Base-by-base conservation (phyloP, 2,329 filamentous ascomycete genomes). In the Rhynchosporium secalis region DNA sequence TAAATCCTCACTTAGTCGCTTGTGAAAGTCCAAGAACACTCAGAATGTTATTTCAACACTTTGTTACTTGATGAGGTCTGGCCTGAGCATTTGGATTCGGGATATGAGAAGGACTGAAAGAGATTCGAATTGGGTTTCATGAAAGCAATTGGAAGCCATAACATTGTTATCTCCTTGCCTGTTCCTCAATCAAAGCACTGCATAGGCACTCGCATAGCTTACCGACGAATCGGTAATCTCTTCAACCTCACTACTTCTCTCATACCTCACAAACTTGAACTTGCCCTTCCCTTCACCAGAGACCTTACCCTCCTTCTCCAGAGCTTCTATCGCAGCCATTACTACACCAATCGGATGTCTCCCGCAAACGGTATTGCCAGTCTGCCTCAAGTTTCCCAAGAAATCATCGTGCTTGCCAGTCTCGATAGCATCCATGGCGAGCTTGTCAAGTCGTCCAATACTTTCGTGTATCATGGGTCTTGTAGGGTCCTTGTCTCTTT, bases 131-230 rank as follows among this genome's bases (percentile, higher is more conserved):
- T 46, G 4, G 33, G 8, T 3, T 28, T 13, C n/a, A 13, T 9
- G 26, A 15, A 10, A 49, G 36, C 7, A 31, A 58, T 4, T 38
- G 15, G 41, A 48, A 36, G n/a, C 31, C 5, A 28, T 49, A 2
- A 15, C 9, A 43, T 58, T 45, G 31, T 20, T 51, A 31, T 51
- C 31, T 26, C 15, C 43, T 13, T 43, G 41, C n/a, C 41, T 60
- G 8, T 15, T 3, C 10, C 46, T 13, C 8, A 28, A 31, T 60
- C 43, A 73, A 26, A 92, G 72, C 15, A 93, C 81, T 8, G 93
- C 92, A 80, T 95, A 96, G 3, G 92, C 95, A 74, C 93, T 94
- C 3, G 91, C 92, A 76, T 99, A 99, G 77, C 93, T 97, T 57
- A 99, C 95, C 69, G 93, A 97, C 68, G 87, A 95, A 66, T 96